These are phyloP conservation scores for Trichomonas gallinae DNA, from an alignment of 208 protist species.

Conservation along the genomic window DNA sequence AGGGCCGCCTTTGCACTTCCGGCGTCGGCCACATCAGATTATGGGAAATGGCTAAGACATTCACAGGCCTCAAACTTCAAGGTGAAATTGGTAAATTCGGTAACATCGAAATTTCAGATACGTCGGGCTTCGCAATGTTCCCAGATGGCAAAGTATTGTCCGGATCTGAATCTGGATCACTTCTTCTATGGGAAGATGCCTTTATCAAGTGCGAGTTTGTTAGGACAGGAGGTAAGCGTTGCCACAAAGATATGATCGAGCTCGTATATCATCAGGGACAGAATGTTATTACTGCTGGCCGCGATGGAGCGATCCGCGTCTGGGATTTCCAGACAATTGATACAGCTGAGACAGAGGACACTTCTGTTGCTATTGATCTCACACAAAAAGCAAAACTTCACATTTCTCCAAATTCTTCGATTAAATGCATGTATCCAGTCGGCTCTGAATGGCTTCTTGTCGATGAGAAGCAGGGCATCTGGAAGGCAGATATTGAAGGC, in stretches of 20 bases:
- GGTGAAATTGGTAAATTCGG: conserved; percentile 84
- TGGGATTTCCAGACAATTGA: conserved; percentile 73
- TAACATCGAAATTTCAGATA: conserved; percentile 79
- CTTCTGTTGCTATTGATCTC: neutral
- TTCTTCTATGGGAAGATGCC: conserved; percentile 87
- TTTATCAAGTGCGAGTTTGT: conserved; percentile 76
- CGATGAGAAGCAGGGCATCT: neutral
- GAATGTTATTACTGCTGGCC: conserved; percentile 69
- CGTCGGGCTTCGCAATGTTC: conserved; percentile 69
- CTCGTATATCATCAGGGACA: conserved; percentile 57
- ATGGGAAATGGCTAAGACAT: conserved; percentile 88
- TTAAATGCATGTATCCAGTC: neutral
- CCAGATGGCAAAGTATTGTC: conserved; percentile 49
- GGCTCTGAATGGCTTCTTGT: neutral
- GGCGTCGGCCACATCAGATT: conserved; percentile 87
- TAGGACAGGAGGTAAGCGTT: conserved; percentile 34
- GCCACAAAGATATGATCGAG: conserved; percentile 62
- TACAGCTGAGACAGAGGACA: conserved; percentile 51
- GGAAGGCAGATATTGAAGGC: neutral
- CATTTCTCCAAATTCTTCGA: neutral
- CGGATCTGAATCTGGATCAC: conserved; percentile 70
- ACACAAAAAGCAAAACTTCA: neutral
- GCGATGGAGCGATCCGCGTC: conserved; percentile 78
- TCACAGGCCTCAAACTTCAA: conserved; percentile 86
- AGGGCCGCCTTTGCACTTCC: conserved; percentile 67